phyloP scores from a whole-genome alignment of 352 stramenopile genomes.

The Phytophthora gonapodyides region DNA sequence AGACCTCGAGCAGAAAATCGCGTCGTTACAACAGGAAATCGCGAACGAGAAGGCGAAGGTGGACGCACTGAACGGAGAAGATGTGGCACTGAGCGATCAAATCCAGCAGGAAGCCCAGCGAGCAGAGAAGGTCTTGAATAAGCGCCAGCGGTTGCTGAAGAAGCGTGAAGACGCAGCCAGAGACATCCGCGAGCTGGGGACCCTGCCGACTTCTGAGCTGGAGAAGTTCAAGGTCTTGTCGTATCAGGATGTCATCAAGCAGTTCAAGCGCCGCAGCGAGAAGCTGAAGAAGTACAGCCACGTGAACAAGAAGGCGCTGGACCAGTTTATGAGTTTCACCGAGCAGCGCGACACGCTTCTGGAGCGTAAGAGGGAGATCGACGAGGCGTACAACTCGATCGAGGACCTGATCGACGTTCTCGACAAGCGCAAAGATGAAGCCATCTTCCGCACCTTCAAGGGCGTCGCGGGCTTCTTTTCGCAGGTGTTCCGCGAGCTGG shows the following conservation, averaged over 20 bases:
- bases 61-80: slow-evolving; percentile 62
- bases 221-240: slow-evolving; percentile 90
- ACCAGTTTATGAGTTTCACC: slow-evolving; percentile 99
- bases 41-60: slow-evolving; percentile 46
- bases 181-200: slow-evolving; percentile 98
- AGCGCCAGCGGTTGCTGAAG: slow-evolving; percentile 74
- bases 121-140: slow-evolving; percentile 87
- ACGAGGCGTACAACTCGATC: slow-evolving; percentile 92
- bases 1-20: slow-evolving; percentile 64
- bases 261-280: slow-evolving; percentile 95
- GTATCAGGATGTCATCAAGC: slow-evolving; percentile 93
- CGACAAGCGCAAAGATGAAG: slow-evolving; percentile 98
- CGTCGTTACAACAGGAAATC: slow-evolving; percentile 56
- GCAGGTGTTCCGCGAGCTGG: slow-evolving; percentile 98
- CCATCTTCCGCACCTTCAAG: slow-evolving; percentile 99
- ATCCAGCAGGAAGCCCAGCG: slow-evolving; percentile 80
- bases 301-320: slow-evolving; percentile 99
- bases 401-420: slow-evolving; percentile 90
- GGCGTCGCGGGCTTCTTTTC: slow-evolving; percentile 98
- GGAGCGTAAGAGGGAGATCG: slow-evolving; percentile 95
- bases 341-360: slow-evolving; percentile 92
- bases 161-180: slow-evolving; percentile 95
- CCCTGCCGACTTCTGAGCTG: slow-evolving; percentile 93
- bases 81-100: slow-evolving; percentile 75
- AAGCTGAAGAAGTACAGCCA: slow-evolving; percentile 98